A percentile compares a stretch with the other conserved stretches of the same genome.
Evolutionary conservation across 1,284 basidiomycete genomes (phyloP).

Genomic region (Cerioporus squamosus): DNA sequence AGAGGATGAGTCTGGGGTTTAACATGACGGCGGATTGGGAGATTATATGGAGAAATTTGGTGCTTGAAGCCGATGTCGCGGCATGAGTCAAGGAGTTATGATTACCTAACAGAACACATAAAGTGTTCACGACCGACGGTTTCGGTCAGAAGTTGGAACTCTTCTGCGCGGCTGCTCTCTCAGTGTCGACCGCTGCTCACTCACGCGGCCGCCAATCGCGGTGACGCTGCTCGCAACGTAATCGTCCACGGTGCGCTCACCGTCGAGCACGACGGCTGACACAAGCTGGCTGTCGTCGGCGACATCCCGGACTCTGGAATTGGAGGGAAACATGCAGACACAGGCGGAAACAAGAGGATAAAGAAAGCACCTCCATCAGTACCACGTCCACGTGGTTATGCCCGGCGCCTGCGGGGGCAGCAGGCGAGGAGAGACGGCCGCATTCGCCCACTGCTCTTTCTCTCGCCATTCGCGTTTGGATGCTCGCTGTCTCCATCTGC

Average conservation of each 20-base stretch:
- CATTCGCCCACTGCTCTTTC: not conserved
- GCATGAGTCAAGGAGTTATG: slow-evolving; percentile 20
- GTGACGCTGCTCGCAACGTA: not conserved
- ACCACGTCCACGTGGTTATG: not conserved
- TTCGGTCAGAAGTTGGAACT: slow-evolving; percentile 3
- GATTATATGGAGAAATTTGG: slow-evolving; percentile 17
- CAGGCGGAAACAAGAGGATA: not conserved
- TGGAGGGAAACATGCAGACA: not conserved
- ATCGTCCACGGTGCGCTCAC: not conserved
- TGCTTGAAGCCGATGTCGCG: slow-evolving; percentile 11
- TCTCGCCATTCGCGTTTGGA: not conserved
- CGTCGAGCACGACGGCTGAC: no score
- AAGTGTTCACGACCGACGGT: not conserved
- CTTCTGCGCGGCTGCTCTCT: not conserved
- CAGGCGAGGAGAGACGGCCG: not conserved
- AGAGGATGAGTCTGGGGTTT: slow-evolving; percentile 10
- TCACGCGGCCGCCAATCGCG: no score
- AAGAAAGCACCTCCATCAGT: no score
- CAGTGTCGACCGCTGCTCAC: not conserved
- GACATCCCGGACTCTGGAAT: not conserved
- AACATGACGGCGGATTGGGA: not conserved
- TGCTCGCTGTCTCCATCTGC: not conserved
- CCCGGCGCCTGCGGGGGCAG: not conserved
- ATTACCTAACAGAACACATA: slow-evolving; percentile 24
- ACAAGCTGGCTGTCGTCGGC: not conserved